A percentile compares a stretch with the other conserved stretches of the same genome.
Conservation (phyloP, 768 basidiomycete species). For the Lyophyllum shimeji region DNA sequence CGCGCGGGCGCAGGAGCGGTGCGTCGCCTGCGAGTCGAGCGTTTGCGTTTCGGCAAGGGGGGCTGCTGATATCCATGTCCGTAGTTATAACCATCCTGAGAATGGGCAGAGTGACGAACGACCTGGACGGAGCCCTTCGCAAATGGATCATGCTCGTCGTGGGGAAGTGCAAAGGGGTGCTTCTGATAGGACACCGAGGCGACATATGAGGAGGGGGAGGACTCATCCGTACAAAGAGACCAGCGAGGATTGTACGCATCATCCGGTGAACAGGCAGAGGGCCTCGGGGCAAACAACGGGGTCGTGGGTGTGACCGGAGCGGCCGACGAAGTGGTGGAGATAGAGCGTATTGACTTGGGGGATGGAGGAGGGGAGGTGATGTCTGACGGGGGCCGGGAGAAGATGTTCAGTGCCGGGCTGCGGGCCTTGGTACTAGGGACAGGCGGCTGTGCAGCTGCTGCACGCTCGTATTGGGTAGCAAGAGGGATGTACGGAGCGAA, state of each 20-base stretch:
- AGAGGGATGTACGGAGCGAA: constrained; percentile 18
- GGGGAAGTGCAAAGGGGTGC: constrained; percentile 13
- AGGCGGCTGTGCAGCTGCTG: not conserved
- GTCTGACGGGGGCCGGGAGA: constrained; percentile 16
- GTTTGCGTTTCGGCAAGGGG: not conserved
- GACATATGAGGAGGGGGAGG: not conserved
- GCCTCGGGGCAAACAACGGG: not conserved
- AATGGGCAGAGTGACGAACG: constrained; percentile 16
- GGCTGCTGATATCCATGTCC: not conserved
- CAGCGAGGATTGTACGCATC: constrained; percentile 7
- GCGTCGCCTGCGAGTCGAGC: not conserved
- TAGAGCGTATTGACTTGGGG: constrained; percentile 7
- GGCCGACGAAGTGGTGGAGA: constrained; percentile 5
- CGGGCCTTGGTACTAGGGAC: not conserved
- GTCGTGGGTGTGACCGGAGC: constrained; percentile 5
- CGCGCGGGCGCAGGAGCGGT: constrained; percentile 2
- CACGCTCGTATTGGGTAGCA: constrained; percentile 15
- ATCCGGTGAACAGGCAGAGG: not conserved
- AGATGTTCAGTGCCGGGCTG: constrained; percentile 5
- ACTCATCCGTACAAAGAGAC: constrained; percentile 19
- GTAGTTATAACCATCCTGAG: not conserved
- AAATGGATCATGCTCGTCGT: constrained; percentile 21
- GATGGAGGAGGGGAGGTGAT: constrained; percentile 14
- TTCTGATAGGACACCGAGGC: constrained; percentile 8
- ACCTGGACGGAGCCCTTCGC: constrained; percentile 24